Base-by-base conservation (phyloP, 129 eudicot species). In the sunflower (Helianthus annuus) region DNA sequence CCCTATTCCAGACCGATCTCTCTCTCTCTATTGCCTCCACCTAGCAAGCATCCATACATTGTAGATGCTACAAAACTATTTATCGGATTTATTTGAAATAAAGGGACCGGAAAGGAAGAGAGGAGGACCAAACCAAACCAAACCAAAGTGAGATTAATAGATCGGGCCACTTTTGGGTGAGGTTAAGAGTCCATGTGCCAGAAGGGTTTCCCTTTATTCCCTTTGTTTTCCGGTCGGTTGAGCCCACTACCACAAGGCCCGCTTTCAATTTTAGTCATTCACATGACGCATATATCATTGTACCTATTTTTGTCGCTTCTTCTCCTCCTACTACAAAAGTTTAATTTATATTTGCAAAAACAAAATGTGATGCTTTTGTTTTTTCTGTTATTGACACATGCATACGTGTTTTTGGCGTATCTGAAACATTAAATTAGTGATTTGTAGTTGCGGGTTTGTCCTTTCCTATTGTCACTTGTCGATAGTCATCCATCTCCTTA, bases 221-320 rank as follows among this genome's bases (percentile, higher is more conserved):
- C 69, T 79, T 79, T 83, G 84, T 76, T 83, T 79, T 64, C 64
- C 15, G 82, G 84, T 76, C 84, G 78, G 79, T 74, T 13, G 71
- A 79, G 83, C 83, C 83, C 79, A 79, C 83, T 65, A 48, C 49
- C 17, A 53, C 12, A n/a, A 40, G 82, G 68, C 77, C 77, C 73
- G 46, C 39, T 71, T 71, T 32, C 53, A 68, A 38, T 60, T 77
- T 49, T 62, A 68, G 7, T 69, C 76, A 70, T 49, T 64, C 71
- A 7, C 16, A 27, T 45, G 17, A 19, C 19, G 77, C 77, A 29
- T 48, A 5, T 16, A 15, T 17, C 15, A 6, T 73, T 63, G 70
- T 73, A 48, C 78, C 13, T 62, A 7, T 58, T 74, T 74, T 52
- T 54, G 55, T 38, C 22, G 19, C 49, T 66, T 74, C 72, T 17